Percentiles rank a stretch among this genome's conserved stretches.
Conservation (phyloP, 176 grass and related monocot genomes). For the Saccharum officinarum region DNA sequence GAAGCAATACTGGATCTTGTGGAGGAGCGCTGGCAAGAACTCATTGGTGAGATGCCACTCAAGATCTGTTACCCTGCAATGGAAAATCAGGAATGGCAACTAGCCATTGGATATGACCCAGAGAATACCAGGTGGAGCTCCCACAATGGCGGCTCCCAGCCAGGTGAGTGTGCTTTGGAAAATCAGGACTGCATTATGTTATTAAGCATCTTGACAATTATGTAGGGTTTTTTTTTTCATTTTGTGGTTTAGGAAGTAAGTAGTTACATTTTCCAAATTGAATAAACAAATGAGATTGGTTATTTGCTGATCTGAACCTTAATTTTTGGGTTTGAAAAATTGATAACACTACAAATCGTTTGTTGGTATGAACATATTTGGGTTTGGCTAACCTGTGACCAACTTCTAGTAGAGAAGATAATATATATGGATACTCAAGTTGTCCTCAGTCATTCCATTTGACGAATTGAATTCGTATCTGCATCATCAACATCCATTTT, state of each 20-base stretch:
- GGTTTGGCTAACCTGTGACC: neutral
- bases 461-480: neutral
- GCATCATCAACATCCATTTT: neutral
- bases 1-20: slow-evolving; percentile 74
- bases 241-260: neutral
- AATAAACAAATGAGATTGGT: neutral
- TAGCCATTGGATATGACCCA: slow-evolving; percentile 66
- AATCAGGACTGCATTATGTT: neutral
- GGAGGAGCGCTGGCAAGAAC: slow-evolving; percentile 63
- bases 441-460: neutral
- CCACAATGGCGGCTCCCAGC: slow-evolving; percentile 74
- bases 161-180: slow-evolving; percentile 37
- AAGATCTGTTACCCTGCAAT: slow-evolving; percentile 77
- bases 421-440: neutral
- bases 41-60: slow-evolving; percentile 74
- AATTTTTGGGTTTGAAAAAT: neutral
- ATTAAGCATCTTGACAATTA: neutral
- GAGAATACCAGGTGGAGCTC: slow-evolving; percentile 69
- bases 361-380: neutral
- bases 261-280: neutral
- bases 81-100: slow-evolving; percentile 69
- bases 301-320: neutral
- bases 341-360: neutral
- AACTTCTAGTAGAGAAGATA: neutral
- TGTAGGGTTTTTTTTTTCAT: neutral